Evolutionary conservation across 2,329 filamentous ascomycete species (phyloP).

Genomic region (Aspergillus ruber): DNA sequence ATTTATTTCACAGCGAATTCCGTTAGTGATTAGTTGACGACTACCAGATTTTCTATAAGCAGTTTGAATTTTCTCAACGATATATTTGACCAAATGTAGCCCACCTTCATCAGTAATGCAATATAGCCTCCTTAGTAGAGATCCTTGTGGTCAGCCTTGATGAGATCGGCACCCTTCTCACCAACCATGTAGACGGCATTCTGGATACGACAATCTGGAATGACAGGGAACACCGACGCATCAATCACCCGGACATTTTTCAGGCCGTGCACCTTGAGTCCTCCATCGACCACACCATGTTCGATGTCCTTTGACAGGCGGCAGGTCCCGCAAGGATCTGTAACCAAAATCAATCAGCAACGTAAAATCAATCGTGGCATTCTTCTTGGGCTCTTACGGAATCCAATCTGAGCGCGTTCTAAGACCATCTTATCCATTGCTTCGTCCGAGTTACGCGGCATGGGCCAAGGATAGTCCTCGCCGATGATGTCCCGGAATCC

Average conservation of each 20-base stretch:
- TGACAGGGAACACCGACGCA: constrained; percentile 49
- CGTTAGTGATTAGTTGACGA: neutral
- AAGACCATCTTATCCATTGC: constrained; percentile 51
- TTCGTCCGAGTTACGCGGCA: constrained; percentile 50
- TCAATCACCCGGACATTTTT: constrained; percentile 49
- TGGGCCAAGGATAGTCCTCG: constrained; percentile 50
- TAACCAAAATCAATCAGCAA: neutral
- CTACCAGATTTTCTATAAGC: neutral
- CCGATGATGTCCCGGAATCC: constrained; percentile 40
- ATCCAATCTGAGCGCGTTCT: constrained; percentile 49
- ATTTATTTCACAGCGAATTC: neutral
- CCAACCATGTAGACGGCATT: constrained; percentile 54
- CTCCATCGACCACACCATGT: constrained; percentile 47
- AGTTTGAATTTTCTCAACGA: too few species aligned
- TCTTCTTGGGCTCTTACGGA: neutral
- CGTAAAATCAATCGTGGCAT: neutral
- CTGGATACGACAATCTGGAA: constrained; percentile 51
- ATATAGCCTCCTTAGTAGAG: neutral
- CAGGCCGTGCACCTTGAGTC: constrained; percentile 47
- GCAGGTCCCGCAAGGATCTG: constrained; percentile 48
- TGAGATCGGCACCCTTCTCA: constrained; percentile 33
- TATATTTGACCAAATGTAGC: neutral
- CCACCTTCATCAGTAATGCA: neutral
- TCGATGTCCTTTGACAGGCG: constrained; percentile 46
- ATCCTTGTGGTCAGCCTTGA: neutral